Conservation (phyloP, 768 basidiomycete genomes). For the Xerocomellus dryophilus region DNA sequence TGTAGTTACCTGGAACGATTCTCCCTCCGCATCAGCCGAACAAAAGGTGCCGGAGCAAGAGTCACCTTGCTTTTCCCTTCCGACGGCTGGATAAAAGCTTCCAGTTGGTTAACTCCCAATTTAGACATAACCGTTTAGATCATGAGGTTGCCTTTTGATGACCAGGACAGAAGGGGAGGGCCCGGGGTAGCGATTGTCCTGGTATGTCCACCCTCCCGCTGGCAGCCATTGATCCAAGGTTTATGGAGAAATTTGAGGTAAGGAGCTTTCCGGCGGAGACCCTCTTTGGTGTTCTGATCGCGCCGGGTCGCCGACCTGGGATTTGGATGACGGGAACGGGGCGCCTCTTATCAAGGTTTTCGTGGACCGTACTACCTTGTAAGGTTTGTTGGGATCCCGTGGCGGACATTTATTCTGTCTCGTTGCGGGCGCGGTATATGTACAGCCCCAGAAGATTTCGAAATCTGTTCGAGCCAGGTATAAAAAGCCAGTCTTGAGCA, state of each 20-base stretch:
- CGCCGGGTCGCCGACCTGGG: background rate
- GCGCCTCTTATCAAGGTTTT: background rate
- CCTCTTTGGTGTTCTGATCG: no score
- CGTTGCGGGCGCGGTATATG: background rate
- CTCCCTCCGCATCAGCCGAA: background rate
- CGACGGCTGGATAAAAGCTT: background rate
- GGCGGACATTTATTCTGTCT: background rate
- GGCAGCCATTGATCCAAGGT: background rate
- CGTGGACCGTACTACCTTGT: background rate
- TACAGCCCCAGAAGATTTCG: background rate
- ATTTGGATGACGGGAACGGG: background rate
- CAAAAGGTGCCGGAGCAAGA: background rate
- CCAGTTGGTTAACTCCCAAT: constrained; percentile 16
- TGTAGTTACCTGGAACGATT: background rate
- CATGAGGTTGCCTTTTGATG: background rate
- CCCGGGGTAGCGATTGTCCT: background rate
- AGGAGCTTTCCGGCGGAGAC: background rate
- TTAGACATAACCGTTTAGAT: constrained; percentile 6
- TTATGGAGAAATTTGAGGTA: background rate
- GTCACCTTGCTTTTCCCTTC: background rate
- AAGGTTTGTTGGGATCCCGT: background rate
- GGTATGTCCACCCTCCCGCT: background rate
- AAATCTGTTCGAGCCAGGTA: background rate
- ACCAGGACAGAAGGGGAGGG: background rate
- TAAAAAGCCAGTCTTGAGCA: background rate